Conservation (phyloP, 495 filamentous ascomycete species). For the Xylaria acuta region DNA sequence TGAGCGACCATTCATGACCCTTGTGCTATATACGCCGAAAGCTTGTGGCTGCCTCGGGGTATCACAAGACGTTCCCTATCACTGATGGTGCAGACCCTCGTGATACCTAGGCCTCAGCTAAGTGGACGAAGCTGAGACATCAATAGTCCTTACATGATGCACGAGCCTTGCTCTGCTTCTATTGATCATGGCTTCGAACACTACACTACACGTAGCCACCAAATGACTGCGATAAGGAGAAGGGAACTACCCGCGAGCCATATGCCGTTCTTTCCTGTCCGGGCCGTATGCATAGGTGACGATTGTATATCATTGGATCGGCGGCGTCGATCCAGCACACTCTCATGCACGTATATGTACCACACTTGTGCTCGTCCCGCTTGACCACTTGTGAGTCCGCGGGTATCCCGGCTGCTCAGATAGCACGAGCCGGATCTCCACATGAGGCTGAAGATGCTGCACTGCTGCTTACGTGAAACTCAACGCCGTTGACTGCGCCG, state of each 20-base stretch:
- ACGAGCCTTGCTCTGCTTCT: neutral
- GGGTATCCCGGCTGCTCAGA: neutral
- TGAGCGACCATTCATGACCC: neutral
- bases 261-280: neutral
- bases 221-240: neutral
- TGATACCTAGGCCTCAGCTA: neutral
- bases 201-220: neutral
- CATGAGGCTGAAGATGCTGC: neutral
- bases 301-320: neutral
- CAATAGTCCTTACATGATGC: neutral
- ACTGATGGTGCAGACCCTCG: neutral
- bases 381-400: neutral
- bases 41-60: neutral
- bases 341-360: neutral
- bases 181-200: neutral
- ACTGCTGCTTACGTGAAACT: neutral
- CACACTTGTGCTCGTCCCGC: neutral
- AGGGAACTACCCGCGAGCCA: neutral
- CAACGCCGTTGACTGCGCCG: neutral
- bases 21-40: neutral
- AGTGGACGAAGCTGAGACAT: neutral
- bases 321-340: neutral
- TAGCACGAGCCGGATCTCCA: neutral
- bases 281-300: neutral
- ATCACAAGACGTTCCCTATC: constrained; percentile 9